A percentile compares a stretch with the other conserved stretches of the same genome.
Evolutionary conservation across 495 filamentous ascomycete genomes (phyloP).

Genomic region (Parachaetomium inaequale): DNA sequence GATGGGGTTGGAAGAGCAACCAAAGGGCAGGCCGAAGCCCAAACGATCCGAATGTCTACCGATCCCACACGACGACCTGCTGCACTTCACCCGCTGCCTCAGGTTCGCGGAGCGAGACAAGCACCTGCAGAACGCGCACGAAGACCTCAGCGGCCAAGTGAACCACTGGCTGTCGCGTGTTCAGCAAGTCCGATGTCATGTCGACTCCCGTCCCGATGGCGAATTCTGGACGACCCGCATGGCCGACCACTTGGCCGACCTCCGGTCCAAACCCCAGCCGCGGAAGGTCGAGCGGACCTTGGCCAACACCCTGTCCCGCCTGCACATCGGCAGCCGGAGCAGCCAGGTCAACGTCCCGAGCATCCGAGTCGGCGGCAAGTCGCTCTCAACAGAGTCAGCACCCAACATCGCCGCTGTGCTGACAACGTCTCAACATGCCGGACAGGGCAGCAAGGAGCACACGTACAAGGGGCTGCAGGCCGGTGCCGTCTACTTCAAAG

Average conservation of each 20-base stretch:
- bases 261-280: conserved; percentile 19
- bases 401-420: conserved; percentile 9
- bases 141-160: conserved; percentile 5
- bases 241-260: conserved; percentile 20
- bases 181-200: conserved; percentile 7
- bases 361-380: background rate
- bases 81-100: conserved; percentile 18
- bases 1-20: conserved; percentile 2
- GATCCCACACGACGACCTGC: conserved; percentile 11
- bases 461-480: conserved; percentile 17
- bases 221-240: conserved; percentile 18
- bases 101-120: conserved; percentile 17
- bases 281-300: conserved; percentile 11
- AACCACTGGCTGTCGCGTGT: conserved; percentile 14
- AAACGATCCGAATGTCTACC: conserved; percentile 9
- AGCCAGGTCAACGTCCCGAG: conserved; percentile 9
- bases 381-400: background rate
- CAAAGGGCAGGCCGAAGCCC: background rate
- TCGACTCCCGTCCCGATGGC: conserved; percentile 14
- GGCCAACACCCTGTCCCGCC: conserved; percentile 14
- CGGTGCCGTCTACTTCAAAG: conserved; percentile 16
- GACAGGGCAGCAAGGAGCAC: background rate
- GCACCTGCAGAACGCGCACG: conserved; percentile 5
- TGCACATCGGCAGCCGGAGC: conserved; percentile 14
- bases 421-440: background rate